These are phyloP conservation scores for Salisapilia sapeloensis DNA, from an alignment of 352 stramenopile genomes.

Conservation along the genomic window DNA sequence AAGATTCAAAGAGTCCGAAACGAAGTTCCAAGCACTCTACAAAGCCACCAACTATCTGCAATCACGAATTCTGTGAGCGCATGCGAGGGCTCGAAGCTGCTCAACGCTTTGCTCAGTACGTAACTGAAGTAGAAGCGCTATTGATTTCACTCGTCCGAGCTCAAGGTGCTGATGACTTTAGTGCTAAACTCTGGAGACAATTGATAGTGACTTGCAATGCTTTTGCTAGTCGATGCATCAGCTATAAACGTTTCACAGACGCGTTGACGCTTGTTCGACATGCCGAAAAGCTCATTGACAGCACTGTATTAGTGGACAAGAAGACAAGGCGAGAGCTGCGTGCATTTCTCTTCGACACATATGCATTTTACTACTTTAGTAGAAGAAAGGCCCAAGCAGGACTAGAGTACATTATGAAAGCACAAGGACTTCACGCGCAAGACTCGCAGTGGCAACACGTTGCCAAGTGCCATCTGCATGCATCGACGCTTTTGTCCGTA, in stretches of 20 bases:
- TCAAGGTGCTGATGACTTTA: constrained; percentile 26
- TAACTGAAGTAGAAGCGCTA: constrained; percentile 58
- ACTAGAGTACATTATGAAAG: constrained; percentile 71
- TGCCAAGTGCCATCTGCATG: constrained; percentile 82
- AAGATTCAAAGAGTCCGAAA: constrained; percentile 2
- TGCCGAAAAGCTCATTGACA: constrained; percentile 55
- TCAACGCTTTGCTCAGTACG: constrained; percentile 58
- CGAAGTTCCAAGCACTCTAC: constrained; percentile 1
- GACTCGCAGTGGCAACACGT: constrained; percentile 68
- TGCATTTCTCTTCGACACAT: constrained; percentile 74
- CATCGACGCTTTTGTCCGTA: constrained; percentile 49
- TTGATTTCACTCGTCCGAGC: constrained; percentile 52
- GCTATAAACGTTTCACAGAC: constrained; percentile 61
- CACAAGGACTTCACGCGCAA: constrained; percentile 64
- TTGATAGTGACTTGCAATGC: constrained; percentile 81
- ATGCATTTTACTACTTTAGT: constrained; percentile 84
- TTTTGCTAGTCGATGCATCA: constrained; percentile 71
- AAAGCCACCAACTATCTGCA: constrained; percentile 14
- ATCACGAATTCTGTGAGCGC: constrained; percentile 53
- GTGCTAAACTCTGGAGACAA: constrained; percentile 78
- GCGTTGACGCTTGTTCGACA: constrained; percentile 77
- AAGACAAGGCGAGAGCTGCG: constrained; percentile 43
- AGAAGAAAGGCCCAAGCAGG: constrained; percentile 67
- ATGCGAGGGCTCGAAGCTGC: constrained; percentile 68
- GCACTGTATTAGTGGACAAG: constrained; percentile 39